Evolutionary conservation across 2,329 filamentous ascomycete species (phyloP).

Genomic region (Colletotrichum theobromicola): DNA sequence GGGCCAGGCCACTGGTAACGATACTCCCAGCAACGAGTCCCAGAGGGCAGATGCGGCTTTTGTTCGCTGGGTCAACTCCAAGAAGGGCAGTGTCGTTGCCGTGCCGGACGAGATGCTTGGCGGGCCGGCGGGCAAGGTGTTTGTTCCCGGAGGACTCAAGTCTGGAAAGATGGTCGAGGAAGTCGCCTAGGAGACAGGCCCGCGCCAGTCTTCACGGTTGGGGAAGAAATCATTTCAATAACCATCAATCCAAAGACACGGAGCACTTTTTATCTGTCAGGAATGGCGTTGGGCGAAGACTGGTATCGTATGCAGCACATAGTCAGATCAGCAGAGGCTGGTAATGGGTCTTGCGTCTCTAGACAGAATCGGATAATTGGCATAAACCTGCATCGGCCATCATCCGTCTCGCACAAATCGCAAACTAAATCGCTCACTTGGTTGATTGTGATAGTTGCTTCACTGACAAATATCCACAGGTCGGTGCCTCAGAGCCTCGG

Average conservation of each 20-base stretch:
- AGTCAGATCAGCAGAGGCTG: neutral
- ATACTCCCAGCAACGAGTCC: slow-evolving; percentile 50
- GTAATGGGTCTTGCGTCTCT: neutral
- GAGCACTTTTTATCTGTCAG: neutral
- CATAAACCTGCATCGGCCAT: neutral
- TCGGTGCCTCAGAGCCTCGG: neutral
- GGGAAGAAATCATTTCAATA: neutral
- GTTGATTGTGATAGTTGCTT: neutral
- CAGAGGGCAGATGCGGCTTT: slow-evolving; percentile 65
- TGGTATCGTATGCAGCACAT: neutral
- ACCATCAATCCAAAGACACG: neutral
- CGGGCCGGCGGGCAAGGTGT: slow-evolving; percentile 65
- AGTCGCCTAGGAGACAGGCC: slow-evolving; percentile 42
- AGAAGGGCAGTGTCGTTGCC: slow-evolving; percentile 65
- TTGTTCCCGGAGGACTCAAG: slow-evolving; percentile 43
- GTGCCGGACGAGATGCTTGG: slow-evolving; percentile 73
- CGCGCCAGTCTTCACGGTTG: neutral
- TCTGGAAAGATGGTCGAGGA: slow-evolving; percentile 60
- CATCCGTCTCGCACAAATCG: neutral
- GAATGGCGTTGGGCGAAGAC: neutral
- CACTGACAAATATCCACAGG: neutral
- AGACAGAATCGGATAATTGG: neutral
- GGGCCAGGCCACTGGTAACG: slow-evolving; percentile 49
- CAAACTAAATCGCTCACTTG: neutral
- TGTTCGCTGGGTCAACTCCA: slow-evolving; percentile 74